A percentile compares a stretch with the other conserved stretches of the same genome.
Conservation (phyloP, 805 yeast genomes). For the Candida endomychidarum region DNA sequence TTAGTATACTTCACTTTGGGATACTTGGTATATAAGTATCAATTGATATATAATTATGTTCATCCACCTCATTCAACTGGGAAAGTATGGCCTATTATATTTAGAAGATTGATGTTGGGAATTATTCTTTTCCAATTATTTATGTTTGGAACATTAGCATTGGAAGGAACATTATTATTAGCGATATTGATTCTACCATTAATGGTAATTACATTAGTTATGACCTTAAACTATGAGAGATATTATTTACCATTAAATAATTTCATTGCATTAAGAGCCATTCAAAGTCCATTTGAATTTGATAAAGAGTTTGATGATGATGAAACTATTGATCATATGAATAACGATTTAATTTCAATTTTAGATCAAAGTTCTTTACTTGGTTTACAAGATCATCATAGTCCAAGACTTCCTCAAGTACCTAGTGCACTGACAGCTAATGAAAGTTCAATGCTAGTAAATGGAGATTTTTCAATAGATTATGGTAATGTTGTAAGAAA, state of each 20-base stretch:
- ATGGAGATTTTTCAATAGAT: constrained; percentile 18
- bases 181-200: constrained; percentile 52
- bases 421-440: constrained; percentile 3
- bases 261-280: constrained; percentile 60
- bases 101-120: constrained; percentile 55
- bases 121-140: constrained; percentile 56
- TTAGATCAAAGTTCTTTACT: constrained; percentile 10
- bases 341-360: constrained; percentile 2
- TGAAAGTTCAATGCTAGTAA: constrained; percentile 24
- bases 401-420: not conserved
- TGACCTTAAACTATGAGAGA: constrained; percentile 51
- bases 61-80: constrained; percentile 69
- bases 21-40: constrained; percentile 61
- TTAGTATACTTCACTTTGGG: constrained; percentile 56
- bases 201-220: constrained; percentile 44
- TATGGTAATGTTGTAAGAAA: constrained; percentile 15
- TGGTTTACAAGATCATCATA: not conserved
- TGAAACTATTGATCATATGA: not conserved
- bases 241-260: constrained; percentile 53
- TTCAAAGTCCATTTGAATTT: constrained; percentile 42
- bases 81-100: constrained; percentile 65
- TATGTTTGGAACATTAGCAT: constrained; percentile 63
- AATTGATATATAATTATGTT: constrained; percentile 57
- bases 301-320: constrained; percentile 45
- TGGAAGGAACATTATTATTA: constrained; percentile 54